Conservation (phyloP, 192 early-diverging fungal genomes). For the Cetraspora pellucida region DNA sequence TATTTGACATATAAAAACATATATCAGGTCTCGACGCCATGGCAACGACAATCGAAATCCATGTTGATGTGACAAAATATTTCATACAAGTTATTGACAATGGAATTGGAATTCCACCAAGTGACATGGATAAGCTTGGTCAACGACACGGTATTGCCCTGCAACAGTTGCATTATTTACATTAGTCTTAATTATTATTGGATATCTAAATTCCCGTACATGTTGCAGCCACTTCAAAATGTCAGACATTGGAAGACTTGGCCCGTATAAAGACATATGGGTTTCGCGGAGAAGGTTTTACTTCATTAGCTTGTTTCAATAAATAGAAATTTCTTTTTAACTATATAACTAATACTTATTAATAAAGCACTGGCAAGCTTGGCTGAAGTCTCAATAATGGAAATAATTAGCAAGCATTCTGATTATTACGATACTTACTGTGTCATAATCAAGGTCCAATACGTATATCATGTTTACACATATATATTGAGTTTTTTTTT, state of each 20-base stretch:
- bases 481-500: background rate
- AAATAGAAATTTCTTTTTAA: background rate
- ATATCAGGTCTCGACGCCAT: slow-evolving; percentile 58
- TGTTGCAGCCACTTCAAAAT: slow-evolving; percentile 63
- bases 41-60: slow-evolving; percentile 53
- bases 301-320: background rate
- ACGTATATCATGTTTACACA: background rate
- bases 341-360: background rate
- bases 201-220: background rate
- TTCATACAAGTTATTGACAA: slow-evolving; percentile 64
- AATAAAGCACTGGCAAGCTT: slow-evolving; percentile 53
- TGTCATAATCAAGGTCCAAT: slow-evolving; percentile 44
- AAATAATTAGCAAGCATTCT: slow-evolving; percentile 55
- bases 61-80: slow-evolving; percentile 44
- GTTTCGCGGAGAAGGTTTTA: slow-evolving; percentile 69
- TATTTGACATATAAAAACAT: background rate
- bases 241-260: slow-evolving; percentile 46
- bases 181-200: background rate
- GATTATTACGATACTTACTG: slow-evolving; percentile 42
- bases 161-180: background rate
- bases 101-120: slow-evolving; percentile 58
- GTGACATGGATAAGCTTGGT: slow-evolving; percentile 53
- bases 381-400: slow-evolving; percentile 48
- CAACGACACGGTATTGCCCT: slow-evolving; percentile 42
- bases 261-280: slow-evolving; percentile 54